Evolutionary conservation across 2,329 filamentous ascomycete species (phyloP), one percentile per base, ranked within the genome.

Genomic region (Cercospora sp.): DNA sequence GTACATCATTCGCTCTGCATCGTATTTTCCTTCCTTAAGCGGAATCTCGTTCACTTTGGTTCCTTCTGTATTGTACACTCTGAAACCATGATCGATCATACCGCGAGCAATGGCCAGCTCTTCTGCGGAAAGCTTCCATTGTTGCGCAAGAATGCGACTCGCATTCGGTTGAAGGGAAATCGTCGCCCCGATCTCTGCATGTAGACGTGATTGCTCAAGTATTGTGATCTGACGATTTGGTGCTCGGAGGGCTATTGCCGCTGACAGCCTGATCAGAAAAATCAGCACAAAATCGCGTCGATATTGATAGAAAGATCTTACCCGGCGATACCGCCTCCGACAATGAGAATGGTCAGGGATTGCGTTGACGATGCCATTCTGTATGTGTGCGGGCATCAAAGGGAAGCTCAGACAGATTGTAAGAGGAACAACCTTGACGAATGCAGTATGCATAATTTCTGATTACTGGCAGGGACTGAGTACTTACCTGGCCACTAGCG

Each of bases 101-200:
- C 79, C 78, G 37, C 75, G 74, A 12, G 77, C 75, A 2, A 71
- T 68, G 5, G 73, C 65, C 2, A 80, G 74, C 7, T 77, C 71
- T 21, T 67, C 60, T 13, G 72, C 69, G 2, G 55, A 45, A 1
- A 82, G 67, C 0, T 73, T 73, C 78, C 78, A 81, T 60, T 49
- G 60, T 7, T 74, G 58, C 6, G 74, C 68, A 7, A 81, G 70
- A 2, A 81, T 80, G 43, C 78, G 76, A 21, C 77, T 77, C 0
- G 81, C 81, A 70, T 82, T 82, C 0, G 81, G 81, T 59, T 82
- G 81, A 0, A 82, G 74, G 0, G 80, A 82, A 18, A 82, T 80
- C 7, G 80, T 76, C 1, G 81, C 81, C 2, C 81, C 81, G 6
- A 81, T 79, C 66, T 83, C 81, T 63, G 58, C 30, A 16, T 66